Conservation (phyloP, 108 stramenopile genomes). For the Cyclostephanos tholiformis region DNA sequence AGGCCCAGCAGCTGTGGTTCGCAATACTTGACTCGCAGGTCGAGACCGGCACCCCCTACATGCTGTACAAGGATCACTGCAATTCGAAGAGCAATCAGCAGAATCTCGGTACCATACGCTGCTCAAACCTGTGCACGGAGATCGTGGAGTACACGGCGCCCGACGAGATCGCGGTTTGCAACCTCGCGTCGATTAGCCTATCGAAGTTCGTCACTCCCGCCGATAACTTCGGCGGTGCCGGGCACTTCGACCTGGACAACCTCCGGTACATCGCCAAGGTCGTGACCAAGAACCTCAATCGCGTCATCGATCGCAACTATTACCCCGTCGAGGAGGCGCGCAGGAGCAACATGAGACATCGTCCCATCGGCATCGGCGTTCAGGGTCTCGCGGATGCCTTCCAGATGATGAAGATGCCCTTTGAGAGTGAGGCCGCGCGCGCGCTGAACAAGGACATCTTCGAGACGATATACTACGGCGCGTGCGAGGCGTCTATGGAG, state of each 20-base stretch:
- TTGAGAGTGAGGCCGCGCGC: constrained; percentile 87
- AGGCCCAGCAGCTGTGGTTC: constrained; percentile 98
- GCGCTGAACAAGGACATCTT: constrained; percentile 96
- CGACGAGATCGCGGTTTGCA: constrained; percentile 99
- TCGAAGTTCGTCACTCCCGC: constrained; percentile 88
- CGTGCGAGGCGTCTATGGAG: constrained; percentile 91
- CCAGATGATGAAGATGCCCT: constrained; percentile 94
- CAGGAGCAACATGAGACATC: constrained; percentile 95
- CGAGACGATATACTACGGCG: constrained; percentile 99
- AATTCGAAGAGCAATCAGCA: constrained; percentile 98
- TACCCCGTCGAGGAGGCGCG: constrained; percentile 93
- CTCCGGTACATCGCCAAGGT: constrained; percentile 90
- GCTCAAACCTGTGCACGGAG: constrained; percentile 97
- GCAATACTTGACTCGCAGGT: constrained; percentile 97
- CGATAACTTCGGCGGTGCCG: constrained; percentile 46
- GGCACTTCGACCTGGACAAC: constrained; percentile 86
- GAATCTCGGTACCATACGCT: constrained; percentile 98
- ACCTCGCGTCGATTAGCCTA: constrained; percentile 97
- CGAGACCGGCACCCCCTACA: constrained; percentile 99
- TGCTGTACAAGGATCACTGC: constrained; percentile 99
- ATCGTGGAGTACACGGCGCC: constrained; percentile 99
- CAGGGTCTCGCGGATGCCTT: constrained; percentile 99
- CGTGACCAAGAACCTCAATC: constrained; percentile 95
- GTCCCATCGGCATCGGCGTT: constrained; percentile 99
- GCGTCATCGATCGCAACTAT: constrained; percentile 98